phyloP scores from a whole-genome alignment of 495 filamentous ascomycete species.

The Aspergillus wentii region DNA sequence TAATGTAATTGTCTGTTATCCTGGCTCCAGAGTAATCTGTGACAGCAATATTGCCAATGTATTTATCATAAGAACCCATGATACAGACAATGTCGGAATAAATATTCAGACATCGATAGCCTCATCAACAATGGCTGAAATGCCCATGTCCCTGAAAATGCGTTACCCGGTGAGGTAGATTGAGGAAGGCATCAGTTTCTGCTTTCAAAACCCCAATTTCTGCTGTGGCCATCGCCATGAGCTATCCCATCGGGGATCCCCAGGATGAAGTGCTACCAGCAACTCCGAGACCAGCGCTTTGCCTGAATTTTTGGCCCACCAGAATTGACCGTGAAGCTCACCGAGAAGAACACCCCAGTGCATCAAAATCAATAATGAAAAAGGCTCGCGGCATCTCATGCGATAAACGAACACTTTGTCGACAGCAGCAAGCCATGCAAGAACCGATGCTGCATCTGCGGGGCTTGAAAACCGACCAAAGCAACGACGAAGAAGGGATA shows the following conservation, averaged over 20 bases:
- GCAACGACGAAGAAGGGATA: constrained; percentile 23
- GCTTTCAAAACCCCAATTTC: constrained; percentile 24
- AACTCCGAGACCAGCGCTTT: constrained; percentile 27
- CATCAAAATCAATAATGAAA: constrained; percentile 31
- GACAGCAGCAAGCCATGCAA: constrained; percentile 32
- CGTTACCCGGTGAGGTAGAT: too few species aligned
- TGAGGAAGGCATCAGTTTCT: too few species aligned
- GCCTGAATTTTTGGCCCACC: constrained; percentile 35
- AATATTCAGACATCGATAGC: too few species aligned
- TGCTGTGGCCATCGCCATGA: constrained; percentile 27
- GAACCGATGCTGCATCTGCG: constrained; percentile 22
- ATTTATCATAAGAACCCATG: too few species aligned
- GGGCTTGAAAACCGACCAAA: constrained; percentile 18
- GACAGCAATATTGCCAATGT: too few species aligned
- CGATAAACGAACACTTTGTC: constrained; percentile 31
- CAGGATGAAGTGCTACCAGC: constrained; percentile 12
- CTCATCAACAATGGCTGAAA: too few species aligned
- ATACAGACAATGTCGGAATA: too few species aligned
- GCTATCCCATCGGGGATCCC: constrained; percentile 17
- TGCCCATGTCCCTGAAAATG: too few species aligned
- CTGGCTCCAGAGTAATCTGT: too few species aligned
- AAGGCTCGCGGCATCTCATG: constrained; percentile 24
- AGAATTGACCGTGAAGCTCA: constrained; percentile 28
- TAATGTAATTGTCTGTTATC: too few species aligned
- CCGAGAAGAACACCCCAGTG: constrained; percentile 33